A percentile compares a stretch with the other conserved stretches of the same genome.
Evolutionary conservation across 129 eudicot genomes (phyloP).

Genomic region (Flaveria sonorensis): DNA sequence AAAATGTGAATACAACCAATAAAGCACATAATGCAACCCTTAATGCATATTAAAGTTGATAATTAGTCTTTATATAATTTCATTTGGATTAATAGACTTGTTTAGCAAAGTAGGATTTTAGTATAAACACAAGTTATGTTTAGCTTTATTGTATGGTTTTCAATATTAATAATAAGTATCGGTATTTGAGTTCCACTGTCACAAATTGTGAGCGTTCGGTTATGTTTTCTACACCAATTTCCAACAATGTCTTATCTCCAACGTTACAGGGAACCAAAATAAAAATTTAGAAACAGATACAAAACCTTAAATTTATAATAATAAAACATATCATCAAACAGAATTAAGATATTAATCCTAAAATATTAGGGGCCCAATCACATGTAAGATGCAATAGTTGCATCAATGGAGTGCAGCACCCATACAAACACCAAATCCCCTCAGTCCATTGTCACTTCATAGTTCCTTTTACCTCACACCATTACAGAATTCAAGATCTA

Average conservation of each 20-base stretch:
- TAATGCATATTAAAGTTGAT: no score
- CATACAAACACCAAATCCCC: conserved; percentile 12
- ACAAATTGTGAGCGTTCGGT: no score
- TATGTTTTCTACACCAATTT: no score
- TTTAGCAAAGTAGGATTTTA: no score
- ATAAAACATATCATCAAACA: conserved; percentile 7
- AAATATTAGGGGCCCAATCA: conserved; percentile 34
- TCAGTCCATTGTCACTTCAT: conserved; percentile 27
- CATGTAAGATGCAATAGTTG: conserved; percentile 17
- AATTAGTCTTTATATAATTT: no score
- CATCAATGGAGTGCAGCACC: conserved; percentile 32
- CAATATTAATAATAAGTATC: no score
- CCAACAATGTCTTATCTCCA: background rate
- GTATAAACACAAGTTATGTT: no score
- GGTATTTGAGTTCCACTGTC: no score
- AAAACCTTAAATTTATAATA: background rate
- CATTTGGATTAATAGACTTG: no score
- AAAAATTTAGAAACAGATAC: background rate
- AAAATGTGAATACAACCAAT: no score
- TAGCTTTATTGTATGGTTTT: no score
- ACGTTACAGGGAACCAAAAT: background rate
- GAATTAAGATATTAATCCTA: background rate
- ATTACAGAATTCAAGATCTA: conserved; percentile 19
- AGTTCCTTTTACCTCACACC: conserved; percentile 27
- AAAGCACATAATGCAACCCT: no score